phyloP scores from a whole-genome alignment of 148 eudicot genomes.

The Gaultheria prostrata region DNA sequence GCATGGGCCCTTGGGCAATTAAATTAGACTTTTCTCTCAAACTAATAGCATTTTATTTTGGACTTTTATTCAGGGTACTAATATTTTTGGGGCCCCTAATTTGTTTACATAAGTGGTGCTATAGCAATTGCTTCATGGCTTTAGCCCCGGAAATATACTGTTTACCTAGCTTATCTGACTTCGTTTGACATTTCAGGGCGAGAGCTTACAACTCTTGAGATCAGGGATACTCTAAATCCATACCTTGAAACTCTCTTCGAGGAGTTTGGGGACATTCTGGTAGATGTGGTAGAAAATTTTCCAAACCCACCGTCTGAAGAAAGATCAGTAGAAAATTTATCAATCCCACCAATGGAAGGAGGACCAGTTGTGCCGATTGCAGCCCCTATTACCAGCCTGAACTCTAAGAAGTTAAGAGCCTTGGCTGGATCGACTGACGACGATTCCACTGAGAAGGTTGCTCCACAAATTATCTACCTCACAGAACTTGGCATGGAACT shows the following conservation, averaged over 20 bases:
- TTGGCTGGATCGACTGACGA: conserved; percentile 58
- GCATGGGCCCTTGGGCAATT: background rate
- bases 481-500: conserved; percentile 77
- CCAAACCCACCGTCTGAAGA: conserved; percentile 53
- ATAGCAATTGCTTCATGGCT: background rate
- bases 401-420: conserved; percentile 52
- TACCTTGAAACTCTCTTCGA: conserved; percentile 62
- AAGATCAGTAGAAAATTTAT: conserved; percentile 32
- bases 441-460: conserved; percentile 50
- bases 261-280: conserved; percentile 51
- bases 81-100: background rate
- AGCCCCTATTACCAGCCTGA: conserved; percentile 26
- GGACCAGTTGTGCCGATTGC: conserved; percentile 29
- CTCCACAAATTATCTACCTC: conserved; percentile 62
- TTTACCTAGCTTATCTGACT: background rate
- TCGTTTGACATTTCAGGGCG: conserved; percentile 46
- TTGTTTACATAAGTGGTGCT: background rate
- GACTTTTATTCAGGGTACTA: background rate
- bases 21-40: background rate
- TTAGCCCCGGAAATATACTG: background rate
- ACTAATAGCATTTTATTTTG: background rate
- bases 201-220: conserved; percentile 88
- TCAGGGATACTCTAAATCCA: conserved; percentile 74
- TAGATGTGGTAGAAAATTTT: conserved; percentile 62
- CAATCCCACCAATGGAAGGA: conserved; percentile 34